phyloP scores from a whole-genome alignment of 2,329 filamentous ascomycete species.

The Talaromyces funiculosus region DNA sequence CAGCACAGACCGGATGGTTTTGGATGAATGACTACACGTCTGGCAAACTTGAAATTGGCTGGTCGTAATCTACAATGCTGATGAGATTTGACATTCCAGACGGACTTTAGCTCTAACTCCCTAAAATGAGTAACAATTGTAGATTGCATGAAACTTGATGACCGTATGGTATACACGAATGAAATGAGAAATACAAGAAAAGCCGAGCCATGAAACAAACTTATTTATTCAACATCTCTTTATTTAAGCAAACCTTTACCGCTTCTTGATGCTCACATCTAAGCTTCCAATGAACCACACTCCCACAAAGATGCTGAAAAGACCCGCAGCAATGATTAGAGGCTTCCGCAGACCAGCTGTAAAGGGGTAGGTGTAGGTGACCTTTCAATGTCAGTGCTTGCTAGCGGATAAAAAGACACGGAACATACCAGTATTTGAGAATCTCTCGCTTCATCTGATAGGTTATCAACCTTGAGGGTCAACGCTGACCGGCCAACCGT shows the following conservation, averaged over 20 bases:
- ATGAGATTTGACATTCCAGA: neutral
- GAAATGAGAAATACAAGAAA: neutral
- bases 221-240: slow-evolving; percentile 2
- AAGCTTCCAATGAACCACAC: slow-evolving; percentile 71
- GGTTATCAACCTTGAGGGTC: slow-evolving; percentile 72
- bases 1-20: neutral
- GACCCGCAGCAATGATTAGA: slow-evolving; percentile 67
- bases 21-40: neutral
- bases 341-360: slow-evolving; percentile 77
- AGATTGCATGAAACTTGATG: neutral
- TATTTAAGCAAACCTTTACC: slow-evolving; percentile 26
- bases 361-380: slow-evolving; percentile 81
- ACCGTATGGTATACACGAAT: slow-evolving; percentile 1
- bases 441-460: slow-evolving; percentile 85
- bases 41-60: neutral
- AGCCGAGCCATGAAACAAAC: neutral
- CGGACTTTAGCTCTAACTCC: neutral
- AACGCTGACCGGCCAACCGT: slow-evolving; percentile 82
- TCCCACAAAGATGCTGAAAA: slow-evolving; percentile 67
- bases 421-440: slow-evolving; percentile 63
- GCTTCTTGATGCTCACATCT: slow-evolving; percentile 71
- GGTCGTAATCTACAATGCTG: neutral
- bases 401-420: slow-evolving; percentile 2
- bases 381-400: slow-evolving; percentile 24
- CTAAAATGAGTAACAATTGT: neutral